phyloP scores from a whole-genome alignment of 2,329 filamentous ascomycete genomes.

The Aspergillus hiratsukae region DNA sequence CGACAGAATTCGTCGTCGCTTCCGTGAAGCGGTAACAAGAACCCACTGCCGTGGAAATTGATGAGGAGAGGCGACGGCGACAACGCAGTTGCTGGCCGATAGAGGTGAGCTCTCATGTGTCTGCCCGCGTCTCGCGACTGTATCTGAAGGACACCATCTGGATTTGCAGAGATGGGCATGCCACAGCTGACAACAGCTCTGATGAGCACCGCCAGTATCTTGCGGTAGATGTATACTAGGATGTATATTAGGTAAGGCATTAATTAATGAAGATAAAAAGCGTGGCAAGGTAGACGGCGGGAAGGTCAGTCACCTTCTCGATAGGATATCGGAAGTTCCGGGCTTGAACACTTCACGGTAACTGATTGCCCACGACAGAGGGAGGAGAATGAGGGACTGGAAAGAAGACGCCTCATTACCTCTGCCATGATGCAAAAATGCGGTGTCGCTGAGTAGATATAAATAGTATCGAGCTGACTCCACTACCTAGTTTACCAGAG shows the following conservation, averaged over 20 bases:
- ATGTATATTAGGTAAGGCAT: constrained; percentile 20
- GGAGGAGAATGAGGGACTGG: background rate
- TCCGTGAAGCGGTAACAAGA: constrained; percentile 29
- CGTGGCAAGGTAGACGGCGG: background rate
- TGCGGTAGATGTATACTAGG: constrained; percentile 20
- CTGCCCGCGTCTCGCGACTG: constrained; percentile 25
- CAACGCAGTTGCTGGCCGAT: constrained; percentile 14
- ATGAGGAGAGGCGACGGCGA: constrained; percentile 27
- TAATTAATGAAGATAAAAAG: background rate
- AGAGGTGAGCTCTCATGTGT: constrained; percentile 30
- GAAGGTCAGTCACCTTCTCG: background rate
- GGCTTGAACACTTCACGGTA: too few species aligned
- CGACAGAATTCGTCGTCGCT: constrained; percentile 29
- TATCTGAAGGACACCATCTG: constrained; percentile 27
- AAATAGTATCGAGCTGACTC: background rate
- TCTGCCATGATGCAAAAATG: background rate
- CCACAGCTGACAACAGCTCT: constrained; percentile 6
- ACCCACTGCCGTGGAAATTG: constrained; percentile 35
- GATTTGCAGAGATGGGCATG: constrained; percentile 4
- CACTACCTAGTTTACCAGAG: background rate
- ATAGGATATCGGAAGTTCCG: background rate
- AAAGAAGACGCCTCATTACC: background rate
- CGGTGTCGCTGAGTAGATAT: background rate
- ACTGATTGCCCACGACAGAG: background rate
- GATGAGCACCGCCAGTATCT: constrained; percentile 16